A percentile compares a stretch with the other conserved stretches of the same genome.
Evolutionary conservation across 2,329 filamentous ascomycete genomes (phyloP).

Genomic region (Penicillium oxalicum): DNA sequence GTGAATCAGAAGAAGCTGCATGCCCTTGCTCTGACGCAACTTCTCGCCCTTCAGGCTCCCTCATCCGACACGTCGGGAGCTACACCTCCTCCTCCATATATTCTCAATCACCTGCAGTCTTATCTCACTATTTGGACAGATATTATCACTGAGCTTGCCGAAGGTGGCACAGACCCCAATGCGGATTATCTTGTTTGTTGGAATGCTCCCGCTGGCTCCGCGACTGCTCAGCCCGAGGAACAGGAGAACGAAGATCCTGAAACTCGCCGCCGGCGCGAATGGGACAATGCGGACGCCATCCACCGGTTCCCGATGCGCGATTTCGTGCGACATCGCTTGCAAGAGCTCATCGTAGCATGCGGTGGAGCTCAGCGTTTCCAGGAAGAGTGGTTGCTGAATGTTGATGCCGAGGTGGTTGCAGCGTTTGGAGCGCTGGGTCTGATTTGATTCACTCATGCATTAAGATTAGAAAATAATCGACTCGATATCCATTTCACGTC

Average conservation of each 20-base stretch:
- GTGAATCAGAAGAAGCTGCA: constrained; percentile 44
- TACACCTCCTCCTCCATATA: constrained; percentile 30
- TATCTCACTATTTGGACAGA: constrained; percentile 45
- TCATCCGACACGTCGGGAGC: constrained; percentile 23
- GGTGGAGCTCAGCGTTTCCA: constrained; percentile 40
- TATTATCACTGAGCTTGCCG: constrained; percentile 40
- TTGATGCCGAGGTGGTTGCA: constrained; percentile 38
- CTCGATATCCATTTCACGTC: background rate
- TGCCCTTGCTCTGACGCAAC: constrained; percentile 41
- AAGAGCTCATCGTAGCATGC: constrained; percentile 34
- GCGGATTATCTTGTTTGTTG: constrained; percentile 41
- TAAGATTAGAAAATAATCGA: background rate
- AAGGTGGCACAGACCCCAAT: constrained; percentile 36
- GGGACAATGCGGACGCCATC: constrained; percentile 38
- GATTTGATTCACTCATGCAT: constrained; percentile 16
- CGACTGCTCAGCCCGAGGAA: constrained; percentile 27
- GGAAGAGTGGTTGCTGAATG: constrained; percentile 40
- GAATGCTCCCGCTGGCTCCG: constrained; percentile 23
- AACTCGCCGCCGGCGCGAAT: constrained; percentile 35
- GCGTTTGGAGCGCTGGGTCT: constrained; percentile 36
- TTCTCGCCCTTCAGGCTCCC: constrained; percentile 36
- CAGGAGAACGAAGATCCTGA: constrained; percentile 37
- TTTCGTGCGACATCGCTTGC: constrained; percentile 39
- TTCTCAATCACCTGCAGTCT: constrained; percentile 42
- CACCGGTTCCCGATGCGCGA: constrained; percentile 42